Conservation (phyloP, 2,329 filamentous ascomycete genomes). For the Davidsoniella australis region DNA sequence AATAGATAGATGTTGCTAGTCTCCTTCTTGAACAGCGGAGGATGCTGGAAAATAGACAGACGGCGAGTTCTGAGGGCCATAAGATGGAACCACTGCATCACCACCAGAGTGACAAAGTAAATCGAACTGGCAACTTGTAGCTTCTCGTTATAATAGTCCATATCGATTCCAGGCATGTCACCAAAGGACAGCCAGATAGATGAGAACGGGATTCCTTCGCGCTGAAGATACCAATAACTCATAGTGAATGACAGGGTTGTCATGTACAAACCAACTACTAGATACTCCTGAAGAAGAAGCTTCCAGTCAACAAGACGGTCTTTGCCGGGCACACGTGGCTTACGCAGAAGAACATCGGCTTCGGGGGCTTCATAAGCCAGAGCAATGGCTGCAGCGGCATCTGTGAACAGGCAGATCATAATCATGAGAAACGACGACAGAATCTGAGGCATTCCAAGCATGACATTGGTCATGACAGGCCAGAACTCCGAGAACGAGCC, state of each 20-base stretch:
- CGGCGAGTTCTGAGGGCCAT: slow-evolving; percentile 95
- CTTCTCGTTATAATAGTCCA: slow-evolving; percentile 74
- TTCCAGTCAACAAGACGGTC: slow-evolving; percentile 59
- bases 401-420: slow-evolving; percentile 97
- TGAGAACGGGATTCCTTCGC: slow-evolving; percentile 70
- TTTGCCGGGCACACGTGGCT: slow-evolving; percentile 49
- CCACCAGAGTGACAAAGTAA: slow-evolving; percentile 78
- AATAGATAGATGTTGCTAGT: slow-evolving; percentile 91
- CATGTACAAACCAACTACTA: slow-evolving; percentile 57
- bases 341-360: slow-evolving; percentile 53
- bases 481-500: slow-evolving; percentile 93
- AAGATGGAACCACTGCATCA: slow-evolving; percentile 99
- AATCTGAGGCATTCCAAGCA: slow-evolving; percentile 95
- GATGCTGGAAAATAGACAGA: slow-evolving; percentile 82
- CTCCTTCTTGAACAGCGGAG: slow-evolving; percentile 66
- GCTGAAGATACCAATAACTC: slow-evolving; percentile 77
- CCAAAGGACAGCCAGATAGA: slow-evolving; percentile 94
- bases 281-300: slow-evolving; percentile 54
- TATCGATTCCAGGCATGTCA: slow-evolving; percentile 83
- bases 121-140: slow-evolving; percentile 84
- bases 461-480: slow-evolving; percentile 94
- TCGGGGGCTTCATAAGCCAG: slow-evolving; percentile 65
- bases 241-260: slow-evolving; percentile 98
- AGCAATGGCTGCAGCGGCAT: slow-evolving; percentile 51
- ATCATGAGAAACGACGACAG: slow-evolving; percentile 92